phyloP scores from a whole-genome alignment of 495 filamentous ascomycete genomes.

The Bombardia bombarda region DNA sequence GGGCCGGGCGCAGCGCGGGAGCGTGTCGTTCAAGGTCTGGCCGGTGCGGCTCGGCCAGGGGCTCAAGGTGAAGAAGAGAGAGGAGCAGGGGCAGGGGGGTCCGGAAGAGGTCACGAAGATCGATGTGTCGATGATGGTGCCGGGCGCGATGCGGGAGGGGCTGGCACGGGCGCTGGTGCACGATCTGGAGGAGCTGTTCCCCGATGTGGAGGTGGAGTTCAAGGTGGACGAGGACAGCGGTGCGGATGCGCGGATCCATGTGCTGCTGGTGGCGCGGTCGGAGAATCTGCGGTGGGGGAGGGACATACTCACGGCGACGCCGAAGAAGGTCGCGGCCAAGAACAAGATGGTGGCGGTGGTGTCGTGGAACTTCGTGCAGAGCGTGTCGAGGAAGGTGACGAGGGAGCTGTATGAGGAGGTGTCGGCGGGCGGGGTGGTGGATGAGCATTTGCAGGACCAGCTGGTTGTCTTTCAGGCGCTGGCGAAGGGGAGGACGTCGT shows the following conservation, averaged over 20 bases:
- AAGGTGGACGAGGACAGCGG: conserved; percentile 48
- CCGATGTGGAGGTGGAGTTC: conserved; percentile 41
- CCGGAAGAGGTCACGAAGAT: conserved; percentile 41
- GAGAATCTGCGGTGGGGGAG: conserved; percentile 53
- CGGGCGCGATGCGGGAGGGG: conserved; percentile 32
- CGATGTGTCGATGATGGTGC: conserved; percentile 51
- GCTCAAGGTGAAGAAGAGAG: conserved; percentile 41
- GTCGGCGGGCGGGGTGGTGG: conserved; percentile 47
- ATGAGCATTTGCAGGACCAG: conserved; percentile 72
- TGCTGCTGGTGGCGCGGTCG: conserved; percentile 66
- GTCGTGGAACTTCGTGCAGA: no score
- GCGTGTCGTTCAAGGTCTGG: conserved; percentile 49
- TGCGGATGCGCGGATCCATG: conserved; percentile 55
- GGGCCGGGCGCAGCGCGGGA: conserved; percentile 49
- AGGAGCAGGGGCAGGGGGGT: conserved; percentile 10
- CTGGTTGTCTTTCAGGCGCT: conserved; percentile 75
- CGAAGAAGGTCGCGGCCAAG: conserved; percentile 33
- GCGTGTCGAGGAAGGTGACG: conserved; percentile 44
- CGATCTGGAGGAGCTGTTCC: conserved; percentile 31
- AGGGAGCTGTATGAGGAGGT: conserved; percentile 52
- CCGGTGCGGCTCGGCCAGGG: conserved; percentile 37
- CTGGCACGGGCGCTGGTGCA: conserved; percentile 28
- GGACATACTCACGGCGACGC: conserved; percentile 54
- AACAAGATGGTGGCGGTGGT: conserved; percentile 21
- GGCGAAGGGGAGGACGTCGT: conserved; percentile 44